These are phyloP conservation scores for Ogataea parapolymorpha DNA, from an alignment of 805 yeast genomes.

Conservation along the genomic window DNA sequence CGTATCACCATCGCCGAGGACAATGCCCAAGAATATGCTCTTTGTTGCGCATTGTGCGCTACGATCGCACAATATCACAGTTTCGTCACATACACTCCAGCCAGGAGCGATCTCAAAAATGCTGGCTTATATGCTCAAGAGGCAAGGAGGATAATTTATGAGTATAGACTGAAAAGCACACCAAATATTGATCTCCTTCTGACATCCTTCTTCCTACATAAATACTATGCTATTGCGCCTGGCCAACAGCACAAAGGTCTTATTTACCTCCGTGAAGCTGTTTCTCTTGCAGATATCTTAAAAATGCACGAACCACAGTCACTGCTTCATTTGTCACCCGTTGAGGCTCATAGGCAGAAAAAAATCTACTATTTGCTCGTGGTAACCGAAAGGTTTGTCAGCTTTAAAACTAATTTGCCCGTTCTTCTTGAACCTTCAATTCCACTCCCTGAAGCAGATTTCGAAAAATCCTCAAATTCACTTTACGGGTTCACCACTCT, in stretches of 20 bases:
- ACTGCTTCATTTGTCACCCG: neutral
- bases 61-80: neutral
- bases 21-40: neutral
- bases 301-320: neutral
- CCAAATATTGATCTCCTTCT: neutral
- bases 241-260: neutral
- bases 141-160: neutral
- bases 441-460: neutral
- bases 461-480: neutral
- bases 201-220: neutral
- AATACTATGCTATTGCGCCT: neutral
- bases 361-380: neutral
- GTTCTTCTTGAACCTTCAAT: neutral
- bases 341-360: neutral
- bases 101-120: too few species aligned
- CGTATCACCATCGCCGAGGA: neutral
- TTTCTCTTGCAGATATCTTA: neutral
- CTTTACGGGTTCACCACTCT: neutral
- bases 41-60: neutral
- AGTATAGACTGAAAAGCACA: neutral
- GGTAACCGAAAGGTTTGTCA: neutral
- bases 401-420: neutral
- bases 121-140: neutral
- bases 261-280: neutral
- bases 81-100: neutral